Base-by-base conservation (phyloP, 2,329 filamentous ascomycete species). In the Alternaria sp. region DNA sequence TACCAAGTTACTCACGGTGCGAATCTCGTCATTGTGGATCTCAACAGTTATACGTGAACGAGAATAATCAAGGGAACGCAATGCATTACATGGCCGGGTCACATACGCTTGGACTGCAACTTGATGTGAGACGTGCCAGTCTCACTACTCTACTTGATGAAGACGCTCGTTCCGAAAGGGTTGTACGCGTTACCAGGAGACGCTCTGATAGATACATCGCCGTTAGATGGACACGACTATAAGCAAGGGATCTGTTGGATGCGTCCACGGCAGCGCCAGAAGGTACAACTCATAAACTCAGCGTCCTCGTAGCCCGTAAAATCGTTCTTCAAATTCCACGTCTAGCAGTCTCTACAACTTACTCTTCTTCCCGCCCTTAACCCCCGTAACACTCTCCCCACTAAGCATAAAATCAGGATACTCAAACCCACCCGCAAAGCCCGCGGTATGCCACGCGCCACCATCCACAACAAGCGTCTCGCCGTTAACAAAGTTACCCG, bases 401-500 rank as follows among this genome's bases (percentile, higher is more conserved):
- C 25, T 56, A 3, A 89, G 80, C 18, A 90, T 77, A 68, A 89
- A 88, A 65, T 89, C 87, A 0, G 88, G 88, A 73, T 90, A 90
- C 56, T 77, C 66, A 65, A 85, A 82, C 7, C 80, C 77, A 7
- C 79, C 80, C 5, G 76, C 74, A 43, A 80, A 75, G 10, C 74
- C 72, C 8, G 76, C 74, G 2, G 72, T 77, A 61, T 83, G 83
- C 86, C 86, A 87, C 25, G 82, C 79, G 3, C 84, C 85, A 25
- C 86, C 85, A 70, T 87, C 85, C 6, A 87, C 86, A 30, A 97
- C 92, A 37, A 97, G 81, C 4, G 89, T 87, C 69, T 93, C 90
- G 1, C 94, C 96, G 70, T 92, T 97, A 50, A 98, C 89, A 78
- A 92, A 97, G 77, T 90, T 93, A 1, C 90, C 95, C 0, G 93